Percentiles rank a stretch among this genome's conserved stretches.
phyloP scores from a whole-genome alignment of 495 filamentous ascomycete species.

The Hypomontagnella submonticulosa region DNA sequence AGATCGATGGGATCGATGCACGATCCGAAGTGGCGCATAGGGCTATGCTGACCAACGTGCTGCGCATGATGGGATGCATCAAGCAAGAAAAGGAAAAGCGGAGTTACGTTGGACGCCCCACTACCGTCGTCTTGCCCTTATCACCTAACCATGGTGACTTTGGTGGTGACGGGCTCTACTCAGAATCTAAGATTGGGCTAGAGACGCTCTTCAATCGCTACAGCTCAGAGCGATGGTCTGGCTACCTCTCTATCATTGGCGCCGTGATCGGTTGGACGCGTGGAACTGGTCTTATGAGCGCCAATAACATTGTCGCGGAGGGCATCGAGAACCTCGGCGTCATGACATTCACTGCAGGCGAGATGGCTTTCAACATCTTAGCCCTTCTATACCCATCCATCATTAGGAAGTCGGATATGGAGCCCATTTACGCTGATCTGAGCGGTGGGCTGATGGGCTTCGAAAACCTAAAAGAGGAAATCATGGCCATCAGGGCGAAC shows the following conservation, averaged over 20 bases:
- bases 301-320: constrained; percentile 95
- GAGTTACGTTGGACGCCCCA: constrained; percentile 91
- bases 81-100: constrained; percentile 86
- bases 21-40: constrained; percentile 97
- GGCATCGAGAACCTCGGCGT: constrained; percentile 94
- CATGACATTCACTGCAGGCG: constrained; percentile 95
- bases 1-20: constrained; percentile 89
- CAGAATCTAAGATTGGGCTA: constrained; percentile 93
- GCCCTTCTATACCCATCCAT: constrained; percentile 92
- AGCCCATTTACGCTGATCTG: constrained; percentile 93
- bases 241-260: constrained; percentile 96
- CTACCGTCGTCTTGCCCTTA: constrained; percentile 92
- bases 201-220: constrained; percentile 97
- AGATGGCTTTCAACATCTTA: constrained; percentile 97
- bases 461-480: too few species aligned
- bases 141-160: constrained; percentile 98
- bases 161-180: constrained; percentile 96
- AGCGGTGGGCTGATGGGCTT: constrained; percentile 78
- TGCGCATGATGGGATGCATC: constrained; percentile 87
- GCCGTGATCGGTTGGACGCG: constrained; percentile 99
- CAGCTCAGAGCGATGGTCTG: constrained; percentile 95
- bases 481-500: too few species aligned
- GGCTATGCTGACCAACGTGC: constrained; percentile 96
- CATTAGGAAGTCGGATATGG: constrained; percentile 91
- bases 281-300: constrained; percentile 95